Evolutionary conservation across 352 stramenopile genomes (phyloP).

Genomic region (Plasmopara viticola): DNA sequence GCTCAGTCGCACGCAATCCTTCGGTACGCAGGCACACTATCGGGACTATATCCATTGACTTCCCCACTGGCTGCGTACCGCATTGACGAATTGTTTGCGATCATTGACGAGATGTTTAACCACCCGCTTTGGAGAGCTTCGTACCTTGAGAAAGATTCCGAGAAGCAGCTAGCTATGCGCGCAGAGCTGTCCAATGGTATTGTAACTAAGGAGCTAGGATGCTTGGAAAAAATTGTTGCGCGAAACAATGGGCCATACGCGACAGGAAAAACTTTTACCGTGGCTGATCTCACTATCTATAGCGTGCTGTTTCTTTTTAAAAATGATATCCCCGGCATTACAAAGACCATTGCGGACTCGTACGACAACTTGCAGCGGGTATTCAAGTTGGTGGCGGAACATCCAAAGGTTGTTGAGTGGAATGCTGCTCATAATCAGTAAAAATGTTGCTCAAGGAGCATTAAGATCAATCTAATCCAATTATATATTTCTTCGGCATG

Average conservation of each 20-base stretch:
- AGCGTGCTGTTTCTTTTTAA: slow-evolving; percentile 31
- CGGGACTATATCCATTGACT: slow-evolving; percentile 38
- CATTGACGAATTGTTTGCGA: slow-evolving; percentile 36
- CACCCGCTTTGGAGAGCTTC: slow-evolving; percentile 16
- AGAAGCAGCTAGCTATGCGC: slow-evolving; percentile 35
- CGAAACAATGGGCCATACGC: slow-evolving; percentile 36
- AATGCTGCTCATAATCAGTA: slow-evolving; percentile 28
- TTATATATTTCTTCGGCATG: too few relatives aligned
- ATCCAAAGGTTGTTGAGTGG: slow-evolving; percentile 55
- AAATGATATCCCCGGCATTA: slow-evolving; percentile 23
- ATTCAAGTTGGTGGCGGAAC: slow-evolving; percentile 30
- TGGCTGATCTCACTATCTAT: slow-evolving; percentile 52
- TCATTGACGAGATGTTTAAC: slow-evolving; percentile 41
- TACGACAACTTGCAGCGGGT: slow-evolving; percentile 34
- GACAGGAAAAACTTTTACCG: slow-evolving; percentile 29
- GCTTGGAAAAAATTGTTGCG: slow-evolving; percentile 39
- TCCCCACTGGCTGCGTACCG: slow-evolving; percentile 25
- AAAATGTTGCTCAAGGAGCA: background rate
- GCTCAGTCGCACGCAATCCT: slow-evolving; percentile 54
- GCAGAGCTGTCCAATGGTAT: slow-evolving; percentile 26
- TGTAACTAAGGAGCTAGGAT: slow-evolving; percentile 32
- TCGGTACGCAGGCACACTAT: slow-evolving; percentile 55
- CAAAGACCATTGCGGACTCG: slow-evolving; percentile 24
- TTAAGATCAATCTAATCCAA: too few relatives aligned
- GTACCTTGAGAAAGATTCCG: slow-evolving; percentile 24